Percentiles rank a stretch among this genome's conserved stretches.
Conservation (phyloP, 306 rosid species). For the Pyrus betulifolia region DNA sequence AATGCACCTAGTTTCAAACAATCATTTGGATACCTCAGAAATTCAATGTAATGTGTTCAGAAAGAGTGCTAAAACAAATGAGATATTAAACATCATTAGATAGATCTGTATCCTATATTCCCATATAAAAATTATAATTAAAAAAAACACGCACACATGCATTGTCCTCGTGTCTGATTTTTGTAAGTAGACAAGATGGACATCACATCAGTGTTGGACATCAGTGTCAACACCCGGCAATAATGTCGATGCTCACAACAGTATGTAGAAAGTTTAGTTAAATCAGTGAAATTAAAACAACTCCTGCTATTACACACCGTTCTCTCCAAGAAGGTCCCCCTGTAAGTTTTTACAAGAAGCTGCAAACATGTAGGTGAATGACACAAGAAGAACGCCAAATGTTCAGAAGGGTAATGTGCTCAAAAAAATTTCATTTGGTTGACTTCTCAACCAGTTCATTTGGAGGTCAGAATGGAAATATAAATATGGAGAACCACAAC, state of each 20-base stretch:
- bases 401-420: neutral
- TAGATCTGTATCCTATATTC: neutral
- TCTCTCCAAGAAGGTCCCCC: neutral
- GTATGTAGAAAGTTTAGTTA: neutral
- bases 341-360: neutral
- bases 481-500: neutral
- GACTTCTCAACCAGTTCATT: neutral
- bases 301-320: neutral
- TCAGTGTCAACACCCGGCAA: neutral
- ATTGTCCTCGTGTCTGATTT: neutral
- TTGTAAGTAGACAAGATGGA: neutral
- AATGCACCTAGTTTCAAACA: neutral
- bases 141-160: neutral
- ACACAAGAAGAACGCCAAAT: neutral
- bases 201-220: neutral
- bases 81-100: neutral
- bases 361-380: neutral
- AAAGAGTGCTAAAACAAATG: neutral
- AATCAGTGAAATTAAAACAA: neutral
- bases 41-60: neutral
- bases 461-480: neutral
- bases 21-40: neutral
- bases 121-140: neutral
- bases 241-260: neutral
- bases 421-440: neutral